Percentiles rank a stretch among this genome's conserved stretches.
Conservation (phyloP, 2,329 filamentous ascomycete genomes). For the Grosmannia penicillata region DNA sequence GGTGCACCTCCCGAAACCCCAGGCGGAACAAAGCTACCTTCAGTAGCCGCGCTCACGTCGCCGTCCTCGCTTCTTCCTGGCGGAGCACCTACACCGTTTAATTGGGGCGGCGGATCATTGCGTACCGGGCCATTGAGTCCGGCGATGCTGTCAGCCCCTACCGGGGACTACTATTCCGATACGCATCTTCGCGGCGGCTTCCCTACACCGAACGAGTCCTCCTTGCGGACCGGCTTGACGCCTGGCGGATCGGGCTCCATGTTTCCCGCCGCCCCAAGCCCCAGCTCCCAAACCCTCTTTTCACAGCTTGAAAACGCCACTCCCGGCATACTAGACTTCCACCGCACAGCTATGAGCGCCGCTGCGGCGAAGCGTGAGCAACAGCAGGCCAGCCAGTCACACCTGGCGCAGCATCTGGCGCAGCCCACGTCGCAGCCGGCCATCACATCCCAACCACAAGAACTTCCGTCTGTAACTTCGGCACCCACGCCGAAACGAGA, state of each 20-base stretch:
- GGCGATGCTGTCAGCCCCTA: constrained; percentile 85
- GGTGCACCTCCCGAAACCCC: constrained; percentile 61
- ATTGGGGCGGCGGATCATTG: constrained; percentile 72
- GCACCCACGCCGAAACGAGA: constrained; percentile 27
- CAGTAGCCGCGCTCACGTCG: constrained; percentile 81
- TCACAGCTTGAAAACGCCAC: constrained; percentile 70
- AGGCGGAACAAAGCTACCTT: constrained; percentile 68
- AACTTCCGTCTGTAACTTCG: constrained; percentile 24
- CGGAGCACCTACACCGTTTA: constrained; percentile 55
- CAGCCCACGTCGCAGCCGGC: constrained; percentile 11
- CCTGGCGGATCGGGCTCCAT: constrained; percentile 92
- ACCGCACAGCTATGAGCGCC: constrained; percentile 77
- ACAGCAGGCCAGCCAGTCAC: constrained; percentile 18
- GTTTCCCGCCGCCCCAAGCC: constrained; percentile 84
- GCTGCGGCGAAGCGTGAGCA: constrained; percentile 50
- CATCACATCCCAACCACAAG: constrained; percentile 39
- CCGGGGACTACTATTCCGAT: constrained; percentile 78
- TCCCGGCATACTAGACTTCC: constrained; percentile 84
- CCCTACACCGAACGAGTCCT: constrained; percentile 93
- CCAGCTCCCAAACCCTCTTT: constrained; percentile 72
- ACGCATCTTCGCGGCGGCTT: constrained; percentile 69
- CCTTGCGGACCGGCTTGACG: constrained; percentile 76
- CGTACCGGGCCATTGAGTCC: constrained; percentile 88
- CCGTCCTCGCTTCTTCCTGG: constrained; percentile 69
- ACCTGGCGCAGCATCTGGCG: constrained; percentile 8